Evolutionary conservation across 1,284 basidiomycete genomes (phyloP), one percentile per base, ranked within the genome.

Genomic region (Heterobasidion irregulare): DNA sequence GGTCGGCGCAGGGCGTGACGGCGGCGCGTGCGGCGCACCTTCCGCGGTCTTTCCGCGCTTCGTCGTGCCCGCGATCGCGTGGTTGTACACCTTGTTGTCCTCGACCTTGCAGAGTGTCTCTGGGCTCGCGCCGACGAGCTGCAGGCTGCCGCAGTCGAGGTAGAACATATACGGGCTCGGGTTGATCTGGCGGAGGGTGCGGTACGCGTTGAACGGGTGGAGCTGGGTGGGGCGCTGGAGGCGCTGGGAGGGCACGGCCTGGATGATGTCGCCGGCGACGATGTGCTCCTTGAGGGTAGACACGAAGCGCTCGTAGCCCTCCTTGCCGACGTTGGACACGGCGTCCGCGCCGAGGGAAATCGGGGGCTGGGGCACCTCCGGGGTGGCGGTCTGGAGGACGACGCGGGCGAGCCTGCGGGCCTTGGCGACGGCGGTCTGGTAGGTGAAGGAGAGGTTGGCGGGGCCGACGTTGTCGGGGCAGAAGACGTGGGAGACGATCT

Each of bases 101-200:
- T 94, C 87, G 32, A 99, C 94, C 70, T 96, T 98, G 75, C 97
- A 99, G 12, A 99, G 75, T 15, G 96, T 98, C 72, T 99, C 97
- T 0, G 97, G 97, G 62, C 92, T 96, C 0, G 97, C 97, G 9
- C 97, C 97, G 13, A 99, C 94, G 36, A 99, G 77, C 70, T 98
- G 94, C 9, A 94, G 70, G 56, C 92, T 92, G 8, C 92, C 92
- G 63, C 93, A 95, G 65, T 99, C 92, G 61, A 99, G 71, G 70
- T 96, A 99, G 73, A 97, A 99, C 96, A 98, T 99, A 73, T 99
- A 99, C 6, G 97, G 97, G 55, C 92, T 95, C 0, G 97, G 97
- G 67, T 99, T 99, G 59, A 98, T 82, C 64, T 95, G 88, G 51
- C 97, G 84, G 48, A 99, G 77, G 57, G 94, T 90, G 26, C 97